A percentile compares a stretch with the other conserved stretches of the same genome.
phyloP scores from a whole-genome alignment of 768 basidiomycete genomes.

The Pleurotus sapidus region DNA sequence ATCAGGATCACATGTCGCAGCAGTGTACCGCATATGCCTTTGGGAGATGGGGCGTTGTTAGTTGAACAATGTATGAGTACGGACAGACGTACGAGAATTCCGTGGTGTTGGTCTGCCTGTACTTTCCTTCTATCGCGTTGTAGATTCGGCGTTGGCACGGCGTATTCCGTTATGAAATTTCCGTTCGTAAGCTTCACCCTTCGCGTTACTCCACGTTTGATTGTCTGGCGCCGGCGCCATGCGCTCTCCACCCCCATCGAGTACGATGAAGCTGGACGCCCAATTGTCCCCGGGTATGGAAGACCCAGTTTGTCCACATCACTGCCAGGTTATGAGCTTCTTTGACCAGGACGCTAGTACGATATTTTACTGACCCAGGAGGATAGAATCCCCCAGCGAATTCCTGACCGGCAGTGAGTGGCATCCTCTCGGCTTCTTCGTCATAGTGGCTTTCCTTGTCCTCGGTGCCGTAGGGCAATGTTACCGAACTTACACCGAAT shows the following conservation, averaged over 20 bases:
- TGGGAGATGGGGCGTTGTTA: neutral
- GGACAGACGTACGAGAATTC: slow-evolving; percentile 64
- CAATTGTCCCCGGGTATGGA: neutral
- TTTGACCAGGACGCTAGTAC: neutral
- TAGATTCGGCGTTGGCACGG: slow-evolving; percentile 64
- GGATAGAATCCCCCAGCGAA: slow-evolving; percentile 6
- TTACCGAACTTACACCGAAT: neutral
- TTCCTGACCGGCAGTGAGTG: slow-evolving; percentile 2
- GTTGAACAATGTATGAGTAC: neutral
- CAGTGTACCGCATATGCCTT: slow-evolving; percentile 91
- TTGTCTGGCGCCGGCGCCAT: slow-evolving; percentile 63
- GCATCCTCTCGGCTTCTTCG: slow-evolving; percentile 1
- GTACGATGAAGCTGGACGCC: slow-evolving; percentile 3
- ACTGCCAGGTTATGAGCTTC: neutral
- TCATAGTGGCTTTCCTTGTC: neutral
- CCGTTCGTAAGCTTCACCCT: slow-evolving; percentile 75
- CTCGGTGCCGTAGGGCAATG: slow-evolving; percentile 1
- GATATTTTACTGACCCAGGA: neutral
- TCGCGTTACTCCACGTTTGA: slow-evolving; percentile 70
- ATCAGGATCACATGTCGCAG: slow-evolving; percentile 90
- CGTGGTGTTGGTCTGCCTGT: slow-evolving; percentile 49
- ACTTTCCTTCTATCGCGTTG: slow-evolving; percentile 65
- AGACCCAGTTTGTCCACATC: slow-evolving; percentile 7
- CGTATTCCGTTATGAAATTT: slow-evolving; percentile 70
- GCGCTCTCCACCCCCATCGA: slow-evolving; percentile 2